Evolutionary conservation across 2,329 filamentous ascomycete species (phyloP).

Genomic region (Colletotrichum noveboracense): DNA sequence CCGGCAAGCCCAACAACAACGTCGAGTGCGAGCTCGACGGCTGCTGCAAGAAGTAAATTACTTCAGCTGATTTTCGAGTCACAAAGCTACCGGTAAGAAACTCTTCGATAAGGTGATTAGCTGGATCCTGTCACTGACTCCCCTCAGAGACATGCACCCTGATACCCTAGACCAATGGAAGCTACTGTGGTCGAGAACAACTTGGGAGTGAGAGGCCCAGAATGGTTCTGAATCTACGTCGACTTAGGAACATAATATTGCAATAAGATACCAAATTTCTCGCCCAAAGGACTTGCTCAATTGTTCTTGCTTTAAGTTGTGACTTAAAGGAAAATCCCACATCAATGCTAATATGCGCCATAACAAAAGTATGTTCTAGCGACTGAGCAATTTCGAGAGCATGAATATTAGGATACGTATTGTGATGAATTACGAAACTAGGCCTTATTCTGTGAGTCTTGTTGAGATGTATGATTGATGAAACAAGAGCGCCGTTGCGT

Average conservation of each 20-base stretch:
- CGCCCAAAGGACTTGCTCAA: not conserved
- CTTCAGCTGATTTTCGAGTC: not conserved
- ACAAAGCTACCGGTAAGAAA: not conserved
- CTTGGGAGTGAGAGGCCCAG: not conserved
- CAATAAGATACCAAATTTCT: not conserved
- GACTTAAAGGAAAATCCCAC: not conserved
- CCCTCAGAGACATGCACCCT: not conserved
- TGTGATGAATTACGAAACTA: not conserved
- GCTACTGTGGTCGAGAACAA: not conserved
- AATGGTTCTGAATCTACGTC: not conserved
- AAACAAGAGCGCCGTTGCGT: not conserved
- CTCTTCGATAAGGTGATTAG: no score
- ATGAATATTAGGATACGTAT: not conserved
- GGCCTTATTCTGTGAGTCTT: not conserved
- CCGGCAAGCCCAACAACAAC: slow-evolving; percentile 11
- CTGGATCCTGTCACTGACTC: no score
- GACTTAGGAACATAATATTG: not conserved
- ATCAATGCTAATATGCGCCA: not conserved
- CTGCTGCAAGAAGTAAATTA: not conserved
- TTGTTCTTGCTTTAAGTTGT: no score
- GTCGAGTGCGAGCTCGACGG: slow-evolving; percentile 10
- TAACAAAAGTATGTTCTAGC: rapidly evolving
- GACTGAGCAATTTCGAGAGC: not conserved
- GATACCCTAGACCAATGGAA: not conserved
- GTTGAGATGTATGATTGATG: not conserved